Conservation (phyloP, 768 basidiomycete genomes). For the Tephrocybe sp. region DNA sequence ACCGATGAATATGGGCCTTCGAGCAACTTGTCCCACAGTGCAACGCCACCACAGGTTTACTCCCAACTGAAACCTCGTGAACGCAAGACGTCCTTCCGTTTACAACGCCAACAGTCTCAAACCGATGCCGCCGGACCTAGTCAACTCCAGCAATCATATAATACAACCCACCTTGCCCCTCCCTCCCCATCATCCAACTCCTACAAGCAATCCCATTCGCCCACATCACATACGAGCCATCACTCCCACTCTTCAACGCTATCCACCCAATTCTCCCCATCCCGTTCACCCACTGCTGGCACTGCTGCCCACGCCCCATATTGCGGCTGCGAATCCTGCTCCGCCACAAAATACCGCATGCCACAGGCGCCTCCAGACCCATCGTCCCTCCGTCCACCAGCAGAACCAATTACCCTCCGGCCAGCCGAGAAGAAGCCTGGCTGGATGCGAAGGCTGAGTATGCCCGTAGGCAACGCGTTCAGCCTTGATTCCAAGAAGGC, state of each 20-base stretch:
- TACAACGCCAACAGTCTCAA: slow-evolving; percentile 22
- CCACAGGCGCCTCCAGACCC: slow-evolving; percentile 26
- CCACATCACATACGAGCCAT: slow-evolving; percentile 16
- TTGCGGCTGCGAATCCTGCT: slow-evolving; percentile 69
- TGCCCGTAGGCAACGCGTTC: slow-evolving; percentile 66
- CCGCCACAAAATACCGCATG: slow-evolving; percentile 52
- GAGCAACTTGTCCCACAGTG: slow-evolving; percentile 16
- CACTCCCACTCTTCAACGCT: slow-evolving; percentile 24
- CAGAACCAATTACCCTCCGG: slow-evolving; percentile 44
- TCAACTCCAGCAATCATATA: slow-evolving; percentile 35
- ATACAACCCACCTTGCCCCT: slow-evolving; percentile 41
- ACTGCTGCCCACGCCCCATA: slow-evolving; percentile 62
- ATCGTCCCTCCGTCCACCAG: slow-evolving; percentile 39
- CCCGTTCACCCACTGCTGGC: slow-evolving; percentile 1
- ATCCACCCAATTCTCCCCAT: slow-evolving; percentile 29
- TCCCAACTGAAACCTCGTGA: slow-evolving; percentile 29
- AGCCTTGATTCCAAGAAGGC: slow-evolving; percentile 56
- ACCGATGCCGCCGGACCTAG: slow-evolving; percentile 3
- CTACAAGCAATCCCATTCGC: slow-evolving; percentile 13
- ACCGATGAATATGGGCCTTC: slow-evolving; percentile 19
- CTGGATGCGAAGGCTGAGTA: slow-evolving; percentile 78
- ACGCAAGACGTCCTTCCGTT: slow-evolving; percentile 33
- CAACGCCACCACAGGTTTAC: slow-evolving; percentile 14
- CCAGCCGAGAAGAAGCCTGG: slow-evolving; percentile 54
- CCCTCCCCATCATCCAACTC: slow-evolving; percentile 22